These are phyloP conservation scores for Fragilaria crotonensis DNA, from an alignment of 108 stramenopile species.

Conservation along the genomic window DNA sequence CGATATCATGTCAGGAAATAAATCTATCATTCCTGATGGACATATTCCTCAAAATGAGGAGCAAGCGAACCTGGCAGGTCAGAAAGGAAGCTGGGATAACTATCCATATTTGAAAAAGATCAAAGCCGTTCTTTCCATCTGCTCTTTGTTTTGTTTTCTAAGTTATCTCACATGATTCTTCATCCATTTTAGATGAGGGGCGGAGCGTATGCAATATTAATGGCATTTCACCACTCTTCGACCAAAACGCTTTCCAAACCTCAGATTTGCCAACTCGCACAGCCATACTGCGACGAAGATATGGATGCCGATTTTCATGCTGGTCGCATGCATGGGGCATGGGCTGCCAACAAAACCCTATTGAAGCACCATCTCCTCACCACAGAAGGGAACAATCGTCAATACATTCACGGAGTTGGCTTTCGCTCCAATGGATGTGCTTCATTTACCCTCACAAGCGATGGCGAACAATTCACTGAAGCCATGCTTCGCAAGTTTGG, in stretches of 20 bases:
- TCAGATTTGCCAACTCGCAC: constrained; percentile 14
- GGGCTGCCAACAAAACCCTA: constrained; percentile 21
- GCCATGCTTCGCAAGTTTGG: constrained; percentile 12
- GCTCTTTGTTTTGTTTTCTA: too few species aligned
- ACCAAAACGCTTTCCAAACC: constrained; percentile 12
- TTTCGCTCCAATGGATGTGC: not conserved
- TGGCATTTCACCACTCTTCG: constrained; percentile 21
- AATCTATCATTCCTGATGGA: constrained; percentile 9
- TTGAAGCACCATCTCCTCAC: constrained; percentile 17
- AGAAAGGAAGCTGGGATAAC: not conserved
- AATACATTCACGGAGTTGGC: constrained; percentile 2
- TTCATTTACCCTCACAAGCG: constrained; percentile 15
- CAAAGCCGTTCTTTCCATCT: too few species aligned
- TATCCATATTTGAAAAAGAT: constrained; percentile 24
- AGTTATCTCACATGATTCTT: too few species aligned
- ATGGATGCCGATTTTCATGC: constrained; percentile 27
- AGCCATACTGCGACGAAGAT: constrained; percentile 22
- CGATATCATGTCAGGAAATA: constrained; percentile 10
- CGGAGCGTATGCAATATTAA: constrained; percentile 24
- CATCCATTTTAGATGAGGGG: too few species aligned
- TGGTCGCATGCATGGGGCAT: constrained; percentile 25
- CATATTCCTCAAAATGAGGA: too few species aligned
- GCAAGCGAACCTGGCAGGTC: too few species aligned
- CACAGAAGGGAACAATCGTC: constrained; percentile 3
- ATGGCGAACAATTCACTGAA: constrained; percentile 18